Conservation (phyloP, 768 basidiomycete genomes). For the Mrakia blollopis region DNA sequence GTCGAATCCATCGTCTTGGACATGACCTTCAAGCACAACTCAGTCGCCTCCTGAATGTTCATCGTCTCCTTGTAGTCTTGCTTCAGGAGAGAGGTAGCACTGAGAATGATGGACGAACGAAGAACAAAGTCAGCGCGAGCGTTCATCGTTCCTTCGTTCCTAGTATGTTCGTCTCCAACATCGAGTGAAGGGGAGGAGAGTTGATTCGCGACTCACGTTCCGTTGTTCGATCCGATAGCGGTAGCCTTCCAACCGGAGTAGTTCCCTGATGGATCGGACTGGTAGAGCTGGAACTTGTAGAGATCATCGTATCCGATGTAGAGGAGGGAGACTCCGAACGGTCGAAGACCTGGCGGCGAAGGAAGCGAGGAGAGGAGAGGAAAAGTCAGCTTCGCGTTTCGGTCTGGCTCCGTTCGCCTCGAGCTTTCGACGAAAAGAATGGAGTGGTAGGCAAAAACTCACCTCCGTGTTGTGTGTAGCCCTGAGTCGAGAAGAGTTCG, state of each 20-base stretch:
- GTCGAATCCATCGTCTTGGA: conserved; percentile 99
- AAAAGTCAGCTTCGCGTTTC: conserved; percentile 11
- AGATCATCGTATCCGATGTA: conserved; percentile 97
- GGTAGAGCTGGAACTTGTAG: conserved; percentile 94
- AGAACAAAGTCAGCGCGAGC: background rate
- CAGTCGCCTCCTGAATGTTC: conserved; percentile 71
- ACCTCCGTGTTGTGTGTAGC: conserved; percentile 97
- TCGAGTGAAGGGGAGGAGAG: background rate
- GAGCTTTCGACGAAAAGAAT: background rate
- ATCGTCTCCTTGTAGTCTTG: conserved; percentile 99
- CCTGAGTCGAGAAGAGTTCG: conserved; percentile 38
- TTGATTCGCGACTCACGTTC: conserved; percentile 41
- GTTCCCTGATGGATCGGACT: conserved; percentile 96
- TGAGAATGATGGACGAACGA: conserved; percentile 40
- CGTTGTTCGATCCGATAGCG: conserved; percentile 96
- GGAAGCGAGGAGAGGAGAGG: conserved; percentile 8
- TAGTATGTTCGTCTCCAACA: background rate
- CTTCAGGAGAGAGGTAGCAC: conserved; percentile 88
- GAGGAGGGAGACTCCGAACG: conserved; percentile 93
- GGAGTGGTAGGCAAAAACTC: too few relatives aligned
- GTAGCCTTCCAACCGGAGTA: conserved; percentile 98
- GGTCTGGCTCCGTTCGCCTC: background rate
- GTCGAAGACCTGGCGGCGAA: conserved; percentile 67
- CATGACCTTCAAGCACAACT: conserved; percentile 88
- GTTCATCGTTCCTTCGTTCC: background rate